These are phyloP conservation scores for Juncus inflexus DNA, from an alignment of 176 grass and related monocot genomes.

Conservation along the genomic window DNA sequence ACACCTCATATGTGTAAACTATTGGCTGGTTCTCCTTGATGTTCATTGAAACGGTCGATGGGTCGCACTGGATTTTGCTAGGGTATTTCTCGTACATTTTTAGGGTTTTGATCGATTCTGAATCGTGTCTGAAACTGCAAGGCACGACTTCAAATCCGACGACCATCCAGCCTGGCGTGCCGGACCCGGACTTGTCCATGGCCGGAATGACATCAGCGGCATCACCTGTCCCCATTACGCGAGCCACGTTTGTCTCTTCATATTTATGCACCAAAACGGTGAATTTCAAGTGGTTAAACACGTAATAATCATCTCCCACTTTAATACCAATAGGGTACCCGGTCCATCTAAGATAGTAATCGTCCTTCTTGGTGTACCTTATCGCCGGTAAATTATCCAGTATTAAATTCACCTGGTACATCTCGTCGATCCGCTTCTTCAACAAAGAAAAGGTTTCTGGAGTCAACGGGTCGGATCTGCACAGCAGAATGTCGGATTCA, in stretches of 20 bases:
- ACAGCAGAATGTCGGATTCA: constrained; percentile 35
- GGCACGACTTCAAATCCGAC: constrained; percentile 49
- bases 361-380: constrained; percentile 36
- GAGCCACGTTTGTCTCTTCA: constrained; percentile 39
- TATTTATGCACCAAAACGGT: constrained; percentile 49
- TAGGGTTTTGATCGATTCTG: constrained; percentile 25
- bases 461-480: constrained; percentile 25
- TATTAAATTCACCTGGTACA: constrained; percentile 47
- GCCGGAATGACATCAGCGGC: constrained; percentile 33
- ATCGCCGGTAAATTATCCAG: constrained; percentile 44
- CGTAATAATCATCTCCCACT: constrained; percentile 17
- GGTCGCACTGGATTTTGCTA: constrained; percentile 36
- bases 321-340: constrained; percentile 33
- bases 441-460: constrained; percentile 22
- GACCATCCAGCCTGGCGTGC: constrained; percentile 31
- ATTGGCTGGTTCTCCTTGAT: constrained; percentile 38
- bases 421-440: constrained; percentile 44
- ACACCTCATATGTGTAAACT: constrained; percentile 45
- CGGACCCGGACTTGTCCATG: constrained; percentile 7
- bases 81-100: constrained; percentile 49
- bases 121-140: constrained; percentile 35
- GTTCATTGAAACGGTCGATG: constrained; percentile 32
- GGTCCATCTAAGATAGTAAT: constrained; percentile 38
- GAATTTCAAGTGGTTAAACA: constrained; percentile 48
- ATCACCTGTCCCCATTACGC: constrained; percentile 37